These are phyloP conservation scores for Cordyceps cicadae DNA, from an alignment of 2,329 filamentous ascomycete species.

Conservation along the genomic window DNA sequence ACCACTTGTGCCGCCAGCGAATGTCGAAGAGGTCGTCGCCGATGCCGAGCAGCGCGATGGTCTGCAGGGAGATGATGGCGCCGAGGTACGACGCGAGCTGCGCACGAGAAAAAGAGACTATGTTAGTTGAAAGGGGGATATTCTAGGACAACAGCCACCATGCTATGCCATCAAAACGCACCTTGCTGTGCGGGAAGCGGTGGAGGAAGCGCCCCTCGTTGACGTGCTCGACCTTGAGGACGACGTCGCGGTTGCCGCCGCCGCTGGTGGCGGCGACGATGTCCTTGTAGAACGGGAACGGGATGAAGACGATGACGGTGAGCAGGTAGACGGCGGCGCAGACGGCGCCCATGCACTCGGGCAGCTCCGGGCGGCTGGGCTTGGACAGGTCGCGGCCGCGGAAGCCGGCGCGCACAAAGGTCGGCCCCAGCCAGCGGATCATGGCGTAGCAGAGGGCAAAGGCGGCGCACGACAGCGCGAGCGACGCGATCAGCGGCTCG, in stretches of 20 bases:
- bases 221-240: constrained; percentile 63
- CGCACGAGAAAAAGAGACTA: not conserved
- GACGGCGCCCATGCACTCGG: constrained; percentile 92
- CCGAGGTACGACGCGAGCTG: constrained; percentile 92
- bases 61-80: constrained; percentile 85
- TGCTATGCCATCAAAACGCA: constrained; percentile 30
- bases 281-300: constrained; percentile 96
- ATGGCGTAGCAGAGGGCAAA: constrained; percentile 77
- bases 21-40: constrained; percentile 97
- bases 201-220: constrained; percentile 81
- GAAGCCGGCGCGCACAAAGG: constrained; percentile 80
- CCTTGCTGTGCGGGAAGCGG: constrained; percentile 90
- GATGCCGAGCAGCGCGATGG: constrained; percentile 82
- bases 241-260: constrained; percentile 82
- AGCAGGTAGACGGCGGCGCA: constrained; percentile 90
- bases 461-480: constrained; percentile 77
- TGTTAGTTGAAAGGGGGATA: not conserved
- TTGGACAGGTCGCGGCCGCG: constrained; percentile 85
- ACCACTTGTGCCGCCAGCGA: constrained; percentile 96
- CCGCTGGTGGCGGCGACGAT: constrained; percentile 92
- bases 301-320: constrained; percentile 82
- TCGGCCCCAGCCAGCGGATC: constrained; percentile 86
- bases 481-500: constrained; percentile 78
- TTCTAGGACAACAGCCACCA: too few relatives aligned
- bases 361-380: constrained; percentile 61